phyloP scores from a whole-genome alignment of 176 grass and related monocot genomes.

The Olyra latifolia region DNA sequence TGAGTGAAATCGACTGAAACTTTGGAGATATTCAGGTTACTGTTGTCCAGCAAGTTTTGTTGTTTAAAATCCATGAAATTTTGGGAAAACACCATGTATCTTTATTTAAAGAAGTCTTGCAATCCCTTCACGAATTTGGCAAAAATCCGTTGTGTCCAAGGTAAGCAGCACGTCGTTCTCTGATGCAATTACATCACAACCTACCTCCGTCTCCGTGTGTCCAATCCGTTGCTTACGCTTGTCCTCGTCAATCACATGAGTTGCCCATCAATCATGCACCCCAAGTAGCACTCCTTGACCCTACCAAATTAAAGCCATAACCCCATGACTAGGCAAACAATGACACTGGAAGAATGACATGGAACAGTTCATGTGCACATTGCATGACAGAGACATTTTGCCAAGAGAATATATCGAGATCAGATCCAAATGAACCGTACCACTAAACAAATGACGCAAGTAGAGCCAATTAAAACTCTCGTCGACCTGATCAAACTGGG shows the following conservation, averaged over 20 bases:
- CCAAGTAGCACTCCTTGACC: constrained; percentile 32
- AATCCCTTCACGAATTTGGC: no score
- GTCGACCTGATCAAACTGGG: no score
- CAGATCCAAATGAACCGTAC: background rate
- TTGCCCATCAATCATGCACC: background rate
- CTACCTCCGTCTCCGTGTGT: background rate
- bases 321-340: background rate
- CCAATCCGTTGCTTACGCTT: background rate
- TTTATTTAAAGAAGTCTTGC: no score
- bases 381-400: background rate
- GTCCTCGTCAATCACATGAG: background rate
- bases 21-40: no score
- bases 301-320: background rate
- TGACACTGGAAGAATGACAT: background rate
- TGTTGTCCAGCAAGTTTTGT: no score
- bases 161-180: background rate
- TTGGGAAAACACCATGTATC: no score
- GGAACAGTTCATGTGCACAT: background rate
- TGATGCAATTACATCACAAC: background rate
- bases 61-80: no score
- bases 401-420: background rate
- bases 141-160: no score
- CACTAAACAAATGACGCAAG: background rate
- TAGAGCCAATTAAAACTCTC: background rate
- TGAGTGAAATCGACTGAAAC: no score